phyloP scores from a whole-genome alignment of 257 asterid genomes.

The Primulina eburnea region DNA sequence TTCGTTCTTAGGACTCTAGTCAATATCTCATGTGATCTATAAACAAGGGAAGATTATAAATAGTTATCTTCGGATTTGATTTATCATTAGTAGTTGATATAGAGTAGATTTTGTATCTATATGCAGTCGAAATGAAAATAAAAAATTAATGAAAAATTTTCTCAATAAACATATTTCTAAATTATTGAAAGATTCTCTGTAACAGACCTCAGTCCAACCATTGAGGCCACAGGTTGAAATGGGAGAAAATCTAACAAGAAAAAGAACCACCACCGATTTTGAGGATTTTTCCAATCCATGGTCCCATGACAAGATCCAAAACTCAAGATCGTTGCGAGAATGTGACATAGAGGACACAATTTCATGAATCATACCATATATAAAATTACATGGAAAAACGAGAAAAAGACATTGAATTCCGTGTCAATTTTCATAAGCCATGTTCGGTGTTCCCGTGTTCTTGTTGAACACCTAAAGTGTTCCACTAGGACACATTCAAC shows the following conservation, averaged over 20 bases:
- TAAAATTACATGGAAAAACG: not conserved
- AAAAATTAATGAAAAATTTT: no score
- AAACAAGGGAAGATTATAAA: not conserved
- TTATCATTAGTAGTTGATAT: not conserved
- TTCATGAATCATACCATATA: not conserved
- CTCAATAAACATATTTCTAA: not conserved
- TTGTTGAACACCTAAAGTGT: not conserved
- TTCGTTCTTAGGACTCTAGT: not conserved
- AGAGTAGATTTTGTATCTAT: not conserved
- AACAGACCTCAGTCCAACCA: not conserved
- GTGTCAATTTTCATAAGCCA: not conserved
- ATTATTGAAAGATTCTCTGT: not conserved
- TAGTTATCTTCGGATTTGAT: not conserved
- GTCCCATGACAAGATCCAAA: not conserved
- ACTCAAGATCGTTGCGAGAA: not conserved
- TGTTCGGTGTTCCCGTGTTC: slow-evolving; percentile 3
- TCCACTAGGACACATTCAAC: slow-evolving; percentile 1
- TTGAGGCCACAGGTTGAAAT: not conserved
- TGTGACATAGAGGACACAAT: not conserved
- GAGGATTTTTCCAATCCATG: not conserved
- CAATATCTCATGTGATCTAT: not conserved
- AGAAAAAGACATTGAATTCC: not conserved
- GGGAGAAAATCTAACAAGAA: not conserved
- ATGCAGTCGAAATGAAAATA: not conserved
- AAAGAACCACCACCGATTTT: not conserved